Percentiles rank a stretch among this genome's conserved stretches.
Evolutionary conservation across 1,284 basidiomycete genomes (phyloP).

Genomic region (Golubevia pallescens): DNA sequence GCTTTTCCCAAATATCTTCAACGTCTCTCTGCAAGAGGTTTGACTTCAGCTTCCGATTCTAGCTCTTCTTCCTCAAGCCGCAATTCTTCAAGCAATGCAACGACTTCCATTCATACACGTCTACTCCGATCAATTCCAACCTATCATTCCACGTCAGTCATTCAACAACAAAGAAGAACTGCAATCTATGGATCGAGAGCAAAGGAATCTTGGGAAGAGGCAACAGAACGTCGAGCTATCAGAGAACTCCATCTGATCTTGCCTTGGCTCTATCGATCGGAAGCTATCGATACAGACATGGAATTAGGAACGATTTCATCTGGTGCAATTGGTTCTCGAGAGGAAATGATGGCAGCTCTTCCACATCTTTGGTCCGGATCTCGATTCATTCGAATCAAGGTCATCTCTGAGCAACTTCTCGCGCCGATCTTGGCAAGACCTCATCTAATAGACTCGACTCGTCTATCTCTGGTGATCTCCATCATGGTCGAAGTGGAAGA

Average conservation of each 20-base stretch:
- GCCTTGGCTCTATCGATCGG: constrained; percentile 13
- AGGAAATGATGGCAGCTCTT: constrained; percentile 1
- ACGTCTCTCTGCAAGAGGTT: constrained; percentile 81
- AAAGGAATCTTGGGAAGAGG: constrained; percentile 56
- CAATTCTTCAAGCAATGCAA: constrained; percentile 1
- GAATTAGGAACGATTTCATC: not conserved
- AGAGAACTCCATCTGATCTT: constrained; percentile 33
- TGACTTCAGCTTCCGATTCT: too few relatives aligned
- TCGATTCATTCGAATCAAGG: constrained; percentile 29
- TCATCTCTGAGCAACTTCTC: constrained; percentile 18
- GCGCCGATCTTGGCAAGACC: not conserved
- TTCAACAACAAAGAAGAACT: constrained; percentile 40
- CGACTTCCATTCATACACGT: constrained; percentile 32
- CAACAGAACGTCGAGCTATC: constrained; percentile 46
- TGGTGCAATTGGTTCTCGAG: not conserved
- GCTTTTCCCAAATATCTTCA: constrained; percentile 85
- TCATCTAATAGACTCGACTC: not conserved
- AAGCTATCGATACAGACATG: not conserved
- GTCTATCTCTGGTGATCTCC: not conserved
- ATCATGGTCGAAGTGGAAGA: not conserved
- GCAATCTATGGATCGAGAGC: constrained; percentile 54
- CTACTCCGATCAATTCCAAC: constrained; percentile 48
- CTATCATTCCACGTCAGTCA: constrained; percentile 24
- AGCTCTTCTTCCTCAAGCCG: too few relatives aligned
- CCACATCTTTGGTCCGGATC: constrained; percentile 44